Percentiles rank a stretch among this genome's conserved stretches.
These are phyloP conservation scores for Malassezia sympodialis DNA, from an alignment of 1,284 basidiomycete species.

Conservation along the genomic window DNA sequence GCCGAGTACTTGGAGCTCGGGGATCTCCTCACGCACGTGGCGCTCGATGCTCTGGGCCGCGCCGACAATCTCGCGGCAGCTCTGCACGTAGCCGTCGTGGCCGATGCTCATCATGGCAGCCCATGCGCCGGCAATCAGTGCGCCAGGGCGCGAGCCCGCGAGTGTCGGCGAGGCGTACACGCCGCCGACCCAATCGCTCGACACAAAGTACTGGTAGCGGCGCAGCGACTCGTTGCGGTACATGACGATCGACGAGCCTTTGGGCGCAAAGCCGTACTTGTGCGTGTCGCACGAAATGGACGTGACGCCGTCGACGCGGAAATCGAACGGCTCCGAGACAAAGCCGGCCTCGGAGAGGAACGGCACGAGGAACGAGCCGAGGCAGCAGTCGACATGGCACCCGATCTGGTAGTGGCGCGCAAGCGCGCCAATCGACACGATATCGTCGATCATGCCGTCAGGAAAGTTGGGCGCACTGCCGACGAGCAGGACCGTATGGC, in stretches of 20 bases:
- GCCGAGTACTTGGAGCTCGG: constrained; percentile 71
- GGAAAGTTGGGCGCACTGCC: constrained; percentile 70
- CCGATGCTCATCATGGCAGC: constrained; percentile 90
- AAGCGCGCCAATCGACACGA: constrained; percentile 65
- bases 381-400: constrained; percentile 61
- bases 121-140: constrained; percentile 89
- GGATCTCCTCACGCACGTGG: constrained; percentile 59
- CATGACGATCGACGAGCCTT: constrained; percentile 40
- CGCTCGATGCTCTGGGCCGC: constrained; percentile 61
- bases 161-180: constrained; percentile 44
- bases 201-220: constrained; percentile 46
- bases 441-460: constrained; percentile 60
- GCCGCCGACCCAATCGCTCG: constrained; percentile 46
- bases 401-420: constrained; percentile 69
- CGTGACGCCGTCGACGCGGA: constrained; percentile 44
- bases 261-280: constrained; percentile 48
- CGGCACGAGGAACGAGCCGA: constrained; percentile 49
- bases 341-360: constrained; percentile 42
- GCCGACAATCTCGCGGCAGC: constrained; percentile 72
- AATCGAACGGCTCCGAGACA: constrained; percentile 42
- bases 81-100: constrained; percentile 78
- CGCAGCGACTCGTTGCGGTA: constrained; percentile 34
- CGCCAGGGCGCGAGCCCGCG: constrained; percentile 61
- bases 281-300: constrained; percentile 46
- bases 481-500: constrained; percentile 58